A percentile compares a stretch with the other conserved stretches of the same genome.
These are phyloP conservation scores for Amanita rimosa DNA, from an alignment of 768 basidiomycete genomes.

Conservation along the genomic window DNA sequence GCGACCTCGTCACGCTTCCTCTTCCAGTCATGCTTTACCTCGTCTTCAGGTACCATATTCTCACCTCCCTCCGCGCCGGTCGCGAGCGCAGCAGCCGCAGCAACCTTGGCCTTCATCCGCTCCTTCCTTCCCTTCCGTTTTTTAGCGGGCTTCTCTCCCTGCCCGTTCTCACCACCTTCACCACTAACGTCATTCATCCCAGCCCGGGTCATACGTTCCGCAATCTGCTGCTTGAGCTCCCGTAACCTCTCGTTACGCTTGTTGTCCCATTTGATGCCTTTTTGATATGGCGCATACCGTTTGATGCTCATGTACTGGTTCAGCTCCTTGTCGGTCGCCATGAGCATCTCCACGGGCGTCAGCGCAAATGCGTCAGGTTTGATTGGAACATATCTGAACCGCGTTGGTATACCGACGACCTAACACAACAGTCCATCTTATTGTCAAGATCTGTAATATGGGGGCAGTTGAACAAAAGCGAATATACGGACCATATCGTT, in stretches of 20 bases:
- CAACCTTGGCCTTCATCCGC: conserved; percentile 38
- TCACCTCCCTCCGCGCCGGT: too few species aligned
- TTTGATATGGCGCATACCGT: conserved; percentile 84
- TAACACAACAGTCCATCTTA: conserved; percentile 16
- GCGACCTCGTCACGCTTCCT: conserved; percentile 9
- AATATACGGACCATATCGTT: conserved; percentile 74
- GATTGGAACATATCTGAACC: conserved; percentile 84
- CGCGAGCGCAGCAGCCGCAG: conserved; percentile 12
- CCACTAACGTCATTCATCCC: conserved; percentile 10
- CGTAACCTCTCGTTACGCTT: conserved; percentile 52
- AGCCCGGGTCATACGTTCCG: conserved; percentile 23
- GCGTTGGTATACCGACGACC: conserved; percentile 85
- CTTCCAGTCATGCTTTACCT: conserved; percentile 16
- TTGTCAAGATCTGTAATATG: not conserved
- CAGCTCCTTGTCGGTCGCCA: conserved; percentile 87
- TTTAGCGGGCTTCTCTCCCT: conserved; percentile 27
- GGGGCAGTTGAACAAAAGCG: not conserved
- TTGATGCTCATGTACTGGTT: conserved; percentile 88
- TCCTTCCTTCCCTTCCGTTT: conserved; percentile 67
- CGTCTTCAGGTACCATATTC: conserved; percentile 10
- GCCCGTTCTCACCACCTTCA: conserved; percentile 7
- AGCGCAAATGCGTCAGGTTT: conserved; percentile 55
- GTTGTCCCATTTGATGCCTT: conserved; percentile 49
- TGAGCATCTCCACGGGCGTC: conserved; percentile 75
- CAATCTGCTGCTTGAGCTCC: conserved; percentile 60